Percentiles rank a stretch among this genome's conserved stretches.
Evolutionary conservation across 73 alveolate genomes (phyloP).

Genomic region (Blepharisma japonicum): DNA sequence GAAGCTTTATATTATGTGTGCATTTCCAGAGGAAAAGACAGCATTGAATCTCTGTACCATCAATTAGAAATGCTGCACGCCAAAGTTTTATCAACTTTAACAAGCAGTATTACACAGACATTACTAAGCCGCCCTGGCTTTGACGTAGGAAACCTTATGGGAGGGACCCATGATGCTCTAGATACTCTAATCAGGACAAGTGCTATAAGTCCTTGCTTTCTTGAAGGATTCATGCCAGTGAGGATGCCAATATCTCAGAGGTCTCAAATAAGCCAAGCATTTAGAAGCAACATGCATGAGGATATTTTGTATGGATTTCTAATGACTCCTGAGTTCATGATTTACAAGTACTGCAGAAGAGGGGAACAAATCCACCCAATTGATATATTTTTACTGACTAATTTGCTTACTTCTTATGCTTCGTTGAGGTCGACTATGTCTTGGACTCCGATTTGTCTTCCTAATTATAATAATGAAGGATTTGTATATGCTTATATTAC

Average conservation of each 20-base stretch:
- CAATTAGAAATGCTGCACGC: conserved; percentile 16
- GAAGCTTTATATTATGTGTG: conserved; percentile 19
- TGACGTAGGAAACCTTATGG: conserved; percentile 21
- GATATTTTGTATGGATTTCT: conserved; percentile 17
- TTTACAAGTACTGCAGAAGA: conserved; percentile 8
- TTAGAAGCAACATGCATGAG: not conserved
- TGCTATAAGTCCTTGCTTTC: conserved; percentile 2
- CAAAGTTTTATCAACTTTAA: conserved; percentile 9
- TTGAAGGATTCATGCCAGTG: conserved; percentile 11
- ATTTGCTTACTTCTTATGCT: not conserved
- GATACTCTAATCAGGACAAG: not conserved
- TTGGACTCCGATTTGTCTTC: conserved; percentile 30
- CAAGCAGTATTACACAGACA: not conserved
- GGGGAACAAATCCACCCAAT: not conserved
- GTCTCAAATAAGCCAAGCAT: not conserved
- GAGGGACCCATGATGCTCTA: not conserved
- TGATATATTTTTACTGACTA: not conserved
- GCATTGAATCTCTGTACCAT: conserved; percentile 12
- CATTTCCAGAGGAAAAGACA: not conserved
- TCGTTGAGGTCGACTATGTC: conserved; percentile 5
- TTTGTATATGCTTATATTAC: conserved; percentile 17
- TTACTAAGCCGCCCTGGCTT: not conserved
- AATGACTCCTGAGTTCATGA: conserved; percentile 2
- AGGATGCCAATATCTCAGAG: conserved; percentile 19
- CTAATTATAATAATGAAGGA: conserved; percentile 25